Percentiles rank a stretch among this genome's conserved stretches.
Evolutionary conservation across 805 yeast genomes (phyloP).

Genomic region (Candida endomychidarum): DNA sequence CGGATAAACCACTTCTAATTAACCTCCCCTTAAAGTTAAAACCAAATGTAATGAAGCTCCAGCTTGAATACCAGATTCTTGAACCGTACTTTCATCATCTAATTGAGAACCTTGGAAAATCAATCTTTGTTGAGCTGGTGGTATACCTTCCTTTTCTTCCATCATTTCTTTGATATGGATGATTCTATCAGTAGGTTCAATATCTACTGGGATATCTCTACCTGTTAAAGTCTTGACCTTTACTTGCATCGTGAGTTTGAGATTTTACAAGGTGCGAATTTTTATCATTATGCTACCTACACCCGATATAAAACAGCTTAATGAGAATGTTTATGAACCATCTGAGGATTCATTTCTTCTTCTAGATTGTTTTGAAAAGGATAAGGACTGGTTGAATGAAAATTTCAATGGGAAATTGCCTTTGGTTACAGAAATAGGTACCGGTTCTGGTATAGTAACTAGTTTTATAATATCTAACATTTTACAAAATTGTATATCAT

Average conservation of each 20-base stretch:
- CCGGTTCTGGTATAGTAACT: conserved; percentile 89
- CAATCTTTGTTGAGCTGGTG: conserved; percentile 92
- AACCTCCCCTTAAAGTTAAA: conserved; percentile 88
- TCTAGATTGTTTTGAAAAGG: conserved; percentile 74
- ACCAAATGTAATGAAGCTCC: conserved; percentile 91
- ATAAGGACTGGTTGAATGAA: conserved; percentile 34
- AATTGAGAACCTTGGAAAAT: conserved; percentile 89
- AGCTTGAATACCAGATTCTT: conserved; percentile 70
- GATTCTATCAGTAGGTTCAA: conserved; percentile 66
- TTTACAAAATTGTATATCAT: conserved; percentile 47
- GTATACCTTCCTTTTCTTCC: conserved; percentile 96
- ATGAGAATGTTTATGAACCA: conserved; percentile 88
- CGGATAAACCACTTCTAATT: no score
- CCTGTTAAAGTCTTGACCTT: conserved; percentile 80
- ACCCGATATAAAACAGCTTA: conserved; percentile 57
- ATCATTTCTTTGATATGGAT: conserved; percentile 82
- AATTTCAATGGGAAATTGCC: conserved; percentile 35
- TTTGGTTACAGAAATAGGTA: conserved; percentile 77
- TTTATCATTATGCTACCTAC: conserved; percentile 74
- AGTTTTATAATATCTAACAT: conserved; percentile 68
- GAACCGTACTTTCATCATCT: conserved; percentile 78
- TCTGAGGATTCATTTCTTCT: conserved; percentile 88
- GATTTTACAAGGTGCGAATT: not conserved
- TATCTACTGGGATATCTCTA: conserved; percentile 75
- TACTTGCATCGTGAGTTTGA: conserved; percentile 48